These are phyloP conservation scores for Phytomonas sp. DNA, from an alignment of 208 protist species.

Conservation along the genomic window DNA sequence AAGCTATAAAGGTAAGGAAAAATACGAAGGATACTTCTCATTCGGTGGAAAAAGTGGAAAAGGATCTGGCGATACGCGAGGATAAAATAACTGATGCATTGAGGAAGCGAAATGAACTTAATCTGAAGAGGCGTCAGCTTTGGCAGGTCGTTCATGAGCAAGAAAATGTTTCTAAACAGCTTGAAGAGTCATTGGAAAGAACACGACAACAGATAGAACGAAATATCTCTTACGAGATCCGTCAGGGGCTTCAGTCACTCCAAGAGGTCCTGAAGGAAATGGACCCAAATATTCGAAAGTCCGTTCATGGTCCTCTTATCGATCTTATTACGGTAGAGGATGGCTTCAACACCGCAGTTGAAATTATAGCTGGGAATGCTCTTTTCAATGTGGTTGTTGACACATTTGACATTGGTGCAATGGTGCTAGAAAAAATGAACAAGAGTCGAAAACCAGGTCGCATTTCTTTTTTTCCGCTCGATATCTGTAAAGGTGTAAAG, in stretches of 20 bases:
- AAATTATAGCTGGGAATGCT: constrained; percentile 92
- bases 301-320: constrained; percentile 94
- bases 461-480: constrained; percentile 97
- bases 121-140: constrained; percentile 58
- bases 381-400: constrained; percentile 98
- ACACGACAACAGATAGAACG: constrained; percentile 56
- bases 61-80: constrained; percentile 36
- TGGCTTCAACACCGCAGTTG: constrained; percentile 87
- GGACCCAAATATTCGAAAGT: constrained; percentile 17
- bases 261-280: constrained; percentile 64
- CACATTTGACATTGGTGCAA: constrained; percentile 86
- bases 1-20: constrained; percentile 22
- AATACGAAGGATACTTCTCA: constrained; percentile 16
- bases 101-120: constrained; percentile 43
- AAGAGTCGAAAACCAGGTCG: constrained; percentile 77
- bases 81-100: constrained; percentile 24
- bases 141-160: constrained; percentile 78
- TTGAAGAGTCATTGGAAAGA: constrained; percentile 33
- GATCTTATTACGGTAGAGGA: constrained; percentile 91
- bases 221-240: constrained; percentile 70
- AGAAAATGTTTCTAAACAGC: constrained; percentile 44
- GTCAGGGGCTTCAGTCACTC: constrained; percentile 77
- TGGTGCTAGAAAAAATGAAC: constrained; percentile 91
- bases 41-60: constrained; percentile 29
- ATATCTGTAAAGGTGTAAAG: constrained; percentile 65